Evolutionary conservation across 768 basidiomycete species (phyloP).

Genomic region (Mrakia blollopis): DNA sequence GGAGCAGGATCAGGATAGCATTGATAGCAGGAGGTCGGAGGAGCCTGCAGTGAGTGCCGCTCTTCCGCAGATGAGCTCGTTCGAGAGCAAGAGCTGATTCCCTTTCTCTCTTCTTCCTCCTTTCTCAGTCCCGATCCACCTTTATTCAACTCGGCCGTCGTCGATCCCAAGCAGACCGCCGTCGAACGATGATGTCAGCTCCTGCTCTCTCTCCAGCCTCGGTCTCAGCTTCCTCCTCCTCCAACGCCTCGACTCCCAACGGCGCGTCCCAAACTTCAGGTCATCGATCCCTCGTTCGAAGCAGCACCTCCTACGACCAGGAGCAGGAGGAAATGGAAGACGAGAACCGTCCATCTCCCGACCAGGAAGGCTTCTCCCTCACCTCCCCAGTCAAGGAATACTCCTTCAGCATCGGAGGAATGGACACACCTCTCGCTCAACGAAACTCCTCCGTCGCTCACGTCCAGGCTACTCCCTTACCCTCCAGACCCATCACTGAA

Average conservation of each 20-base stretch:
- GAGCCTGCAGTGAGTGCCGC: neutral
- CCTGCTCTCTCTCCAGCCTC: conserved; percentile 20
- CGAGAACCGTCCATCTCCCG: neutral
- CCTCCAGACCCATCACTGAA: neutral
- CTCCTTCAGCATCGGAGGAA: neutral
- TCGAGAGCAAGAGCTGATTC: neutral
- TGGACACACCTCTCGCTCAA: conserved; percentile 1
- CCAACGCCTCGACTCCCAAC: conserved; percentile 22
- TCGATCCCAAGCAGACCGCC: conserved; percentile 18
- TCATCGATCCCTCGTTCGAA: conserved; percentile 1
- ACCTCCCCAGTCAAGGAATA: conserved; percentile 13
- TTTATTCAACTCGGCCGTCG: conserved; percentile 27
- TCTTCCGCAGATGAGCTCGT: neutral
- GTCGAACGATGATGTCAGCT: neutral
- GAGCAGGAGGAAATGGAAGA: neutral
- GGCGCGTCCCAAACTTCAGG: conserved; percentile 24
- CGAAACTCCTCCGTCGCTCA: neutral
- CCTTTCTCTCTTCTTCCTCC: neutral
- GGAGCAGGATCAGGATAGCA: conserved; percentile 10
- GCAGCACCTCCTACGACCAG: neutral
- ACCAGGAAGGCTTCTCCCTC: neutral
- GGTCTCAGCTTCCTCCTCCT: conserved; percentile 9
- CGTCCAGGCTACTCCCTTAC: neutral
- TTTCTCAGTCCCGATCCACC: conserved; percentile 21
- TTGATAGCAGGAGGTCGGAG: neutral